Evolutionary conservation across 75 land plant genomes (phyloP).

Genomic region (Isoetes taiwanensis): DNA sequence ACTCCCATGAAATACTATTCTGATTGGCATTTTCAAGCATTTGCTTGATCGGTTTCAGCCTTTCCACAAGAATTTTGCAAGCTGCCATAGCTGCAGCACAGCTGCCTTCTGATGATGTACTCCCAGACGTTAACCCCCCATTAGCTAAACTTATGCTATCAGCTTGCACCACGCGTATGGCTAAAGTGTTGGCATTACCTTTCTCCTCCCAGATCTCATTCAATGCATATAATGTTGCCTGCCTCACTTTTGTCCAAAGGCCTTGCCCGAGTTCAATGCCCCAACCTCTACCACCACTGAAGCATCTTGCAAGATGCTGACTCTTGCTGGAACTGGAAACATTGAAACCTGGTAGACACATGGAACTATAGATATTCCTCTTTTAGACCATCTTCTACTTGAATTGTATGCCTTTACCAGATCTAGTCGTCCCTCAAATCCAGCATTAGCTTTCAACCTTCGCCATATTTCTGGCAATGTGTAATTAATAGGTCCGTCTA

Average conservation of each 20-base stretch:
- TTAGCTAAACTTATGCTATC: constrained; percentile 75
- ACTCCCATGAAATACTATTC: constrained; percentile 59
- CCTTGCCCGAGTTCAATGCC: constrained; percentile 96
- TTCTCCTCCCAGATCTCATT: too few species aligned
- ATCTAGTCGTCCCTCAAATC: constrained; percentile 16
- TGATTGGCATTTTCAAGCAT: constrained; percentile 21
- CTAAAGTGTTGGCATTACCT: constrained; percentile 28
- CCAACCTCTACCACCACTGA: constrained; percentile 86
- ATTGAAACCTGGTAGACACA: constrained; percentile 27
- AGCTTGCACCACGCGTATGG: constrained; percentile 55
- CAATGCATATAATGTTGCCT: constrained; percentile 60
- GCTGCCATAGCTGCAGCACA: constrained; percentile 66
- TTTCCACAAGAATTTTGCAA: constrained; percentile 59
- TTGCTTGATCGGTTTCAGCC: constrained; percentile 43
- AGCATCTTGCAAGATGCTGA: constrained; percentile 62
- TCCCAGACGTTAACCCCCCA: constrained; percentile 66
- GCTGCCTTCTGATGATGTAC: constrained; percentile 85
- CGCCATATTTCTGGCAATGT: constrained; percentile 55
- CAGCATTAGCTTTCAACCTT: constrained; percentile 19
- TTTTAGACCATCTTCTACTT: constrained; percentile 47
- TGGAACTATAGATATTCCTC: constrained; percentile 66
- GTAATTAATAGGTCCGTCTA: constrained; percentile 31
- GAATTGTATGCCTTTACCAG: constrained; percentile 35
- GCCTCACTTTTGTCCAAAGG: constrained; percentile 82
- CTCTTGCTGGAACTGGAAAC: constrained; percentile 57